A percentile compares a stretch with the other conserved stretches of the same genome.
phyloP scores from a whole-genome alignment of 2,329 filamentous ascomycete species.

The Fusarium tanahbumbuense region DNA sequence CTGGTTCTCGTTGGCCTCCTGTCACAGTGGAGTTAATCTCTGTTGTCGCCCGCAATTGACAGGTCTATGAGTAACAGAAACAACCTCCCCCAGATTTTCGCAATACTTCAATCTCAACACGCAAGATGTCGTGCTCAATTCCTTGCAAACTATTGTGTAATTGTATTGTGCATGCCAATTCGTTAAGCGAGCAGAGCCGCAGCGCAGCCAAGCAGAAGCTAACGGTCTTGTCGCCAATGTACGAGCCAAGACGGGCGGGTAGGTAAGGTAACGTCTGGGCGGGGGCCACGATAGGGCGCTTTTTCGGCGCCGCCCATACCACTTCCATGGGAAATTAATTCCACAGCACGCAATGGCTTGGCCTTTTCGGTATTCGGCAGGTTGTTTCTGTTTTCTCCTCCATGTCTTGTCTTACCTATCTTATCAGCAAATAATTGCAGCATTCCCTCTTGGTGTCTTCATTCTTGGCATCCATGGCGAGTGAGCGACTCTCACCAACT shows the following conservation, averaged over 20 bases:
- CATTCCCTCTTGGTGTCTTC: neutral
- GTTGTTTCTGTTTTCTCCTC: neutral
- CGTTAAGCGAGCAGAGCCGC: neutral
- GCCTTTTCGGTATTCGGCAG: conserved; percentile 5
- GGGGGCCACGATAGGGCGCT: conserved; percentile 3
- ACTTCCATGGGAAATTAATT: neutral
- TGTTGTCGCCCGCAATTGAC: neutral
- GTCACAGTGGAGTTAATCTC: neutral
- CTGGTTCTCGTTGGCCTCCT: neutral
- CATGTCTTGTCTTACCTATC: neutral
- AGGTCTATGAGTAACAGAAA: neutral
- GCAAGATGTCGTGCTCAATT: conserved; percentile 24
- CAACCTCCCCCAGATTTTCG: neutral
- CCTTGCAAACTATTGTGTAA: conserved; percentile 17
- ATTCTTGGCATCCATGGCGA: neutral
- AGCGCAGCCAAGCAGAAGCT: conserved; percentile 8
- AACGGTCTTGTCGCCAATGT: neutral
- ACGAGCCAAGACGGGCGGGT: conserved; percentile 6
- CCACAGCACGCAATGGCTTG: conserved; percentile 17
- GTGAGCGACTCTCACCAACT: neutral
- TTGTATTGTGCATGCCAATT: neutral
- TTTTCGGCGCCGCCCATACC: conserved; percentile 8
- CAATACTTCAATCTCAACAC: neutral
- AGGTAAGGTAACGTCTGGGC: neutral
- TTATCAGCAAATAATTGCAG: neutral